Percentiles rank a stretch among this genome's conserved stretches.
Conservation (phyloP, 352 stramenopile genomes). For the Poterioochromonas sp. region DNA sequence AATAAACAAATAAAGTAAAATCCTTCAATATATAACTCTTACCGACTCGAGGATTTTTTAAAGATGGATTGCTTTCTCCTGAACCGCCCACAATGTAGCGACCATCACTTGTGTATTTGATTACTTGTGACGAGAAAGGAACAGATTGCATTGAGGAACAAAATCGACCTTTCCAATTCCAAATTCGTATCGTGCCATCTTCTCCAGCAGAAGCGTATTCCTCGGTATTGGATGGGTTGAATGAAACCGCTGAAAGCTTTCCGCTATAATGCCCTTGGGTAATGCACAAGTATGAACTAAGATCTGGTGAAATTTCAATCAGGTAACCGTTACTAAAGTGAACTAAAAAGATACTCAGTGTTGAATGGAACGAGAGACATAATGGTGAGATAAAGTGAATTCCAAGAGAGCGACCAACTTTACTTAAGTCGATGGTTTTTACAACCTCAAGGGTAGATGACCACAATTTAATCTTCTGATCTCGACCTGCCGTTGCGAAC, state of each 20-base stretch:
- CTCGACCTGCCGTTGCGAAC: too few species aligned
- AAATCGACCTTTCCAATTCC: background rate
- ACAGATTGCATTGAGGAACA: background rate
- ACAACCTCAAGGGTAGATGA: background rate
- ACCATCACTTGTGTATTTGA: background rate
- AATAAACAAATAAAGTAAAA: too few species aligned
- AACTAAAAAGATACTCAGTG: too few species aligned
- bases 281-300: background rate
- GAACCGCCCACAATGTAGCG: background rate
- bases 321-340: background rate
- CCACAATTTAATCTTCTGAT: background rate
- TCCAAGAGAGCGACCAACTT: background rate
- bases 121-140: background rate
- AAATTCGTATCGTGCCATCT: background rate
- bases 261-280: background rate
- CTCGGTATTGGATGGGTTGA: background rate
- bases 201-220: background rate
- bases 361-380: background rate
- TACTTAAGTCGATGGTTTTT: background rate
- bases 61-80: too few species aligned
- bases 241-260: background rate
- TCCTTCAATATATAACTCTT: too few species aligned
- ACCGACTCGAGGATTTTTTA: too few species aligned
- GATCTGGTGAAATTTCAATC: background rate
- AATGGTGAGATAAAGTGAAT: too few species aligned